phyloP scores from a whole-genome alignment of 768 basidiomycete species.

The Rubroboletus satanas region DNA sequence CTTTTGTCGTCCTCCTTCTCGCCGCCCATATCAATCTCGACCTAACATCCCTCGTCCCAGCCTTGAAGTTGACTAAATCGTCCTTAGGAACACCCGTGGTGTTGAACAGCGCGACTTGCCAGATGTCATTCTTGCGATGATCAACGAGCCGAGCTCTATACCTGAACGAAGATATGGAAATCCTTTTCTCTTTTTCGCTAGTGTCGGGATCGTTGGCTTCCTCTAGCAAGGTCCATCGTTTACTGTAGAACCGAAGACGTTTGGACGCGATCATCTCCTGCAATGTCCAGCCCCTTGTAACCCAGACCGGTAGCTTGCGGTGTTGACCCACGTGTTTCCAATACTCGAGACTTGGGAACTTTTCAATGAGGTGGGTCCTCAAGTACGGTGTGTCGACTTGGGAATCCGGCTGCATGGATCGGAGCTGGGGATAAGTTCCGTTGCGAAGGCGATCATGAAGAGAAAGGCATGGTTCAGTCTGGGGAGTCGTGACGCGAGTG shows the following conservation, averaged over 20 bases:
- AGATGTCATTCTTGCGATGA: slow-evolving; percentile 13
- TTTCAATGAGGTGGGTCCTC: slow-evolving; percentile 5
- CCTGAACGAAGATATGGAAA: slow-evolving; percentile 15
- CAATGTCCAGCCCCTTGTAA: slow-evolving; percentile 26
- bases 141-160: slow-evolving; percentile 20
- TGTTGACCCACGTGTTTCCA: background rate
- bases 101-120: slow-evolving; percentile 8
- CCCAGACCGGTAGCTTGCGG: slow-evolving; percentile 15
- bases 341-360: background rate
- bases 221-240: slow-evolving; percentile 23
- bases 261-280: slow-evolving; percentile 28
- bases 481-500: background rate
- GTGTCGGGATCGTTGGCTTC: slow-evolving; percentile 18
- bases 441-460: slow-evolving; percentile 8
- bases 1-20: slow-evolving; percentile 22
- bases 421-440: background rate
- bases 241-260: slow-evolving; percentile 27
- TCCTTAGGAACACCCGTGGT: slow-evolving; percentile 14
- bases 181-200: slow-evolving; percentile 4
- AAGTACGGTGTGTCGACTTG: slow-evolving; percentile 21
- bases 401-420: slow-evolving; percentile 13
- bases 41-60: slow-evolving; percentile 16
- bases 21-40: slow-evolving; percentile 26
- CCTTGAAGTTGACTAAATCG: slow-evolving; percentile 12
- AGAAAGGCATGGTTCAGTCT: background rate